These are phyloP conservation scores for Globisporangium ultimum DNA, from an alignment of 352 stramenopile species.

Conservation along the genomic window DNA sequence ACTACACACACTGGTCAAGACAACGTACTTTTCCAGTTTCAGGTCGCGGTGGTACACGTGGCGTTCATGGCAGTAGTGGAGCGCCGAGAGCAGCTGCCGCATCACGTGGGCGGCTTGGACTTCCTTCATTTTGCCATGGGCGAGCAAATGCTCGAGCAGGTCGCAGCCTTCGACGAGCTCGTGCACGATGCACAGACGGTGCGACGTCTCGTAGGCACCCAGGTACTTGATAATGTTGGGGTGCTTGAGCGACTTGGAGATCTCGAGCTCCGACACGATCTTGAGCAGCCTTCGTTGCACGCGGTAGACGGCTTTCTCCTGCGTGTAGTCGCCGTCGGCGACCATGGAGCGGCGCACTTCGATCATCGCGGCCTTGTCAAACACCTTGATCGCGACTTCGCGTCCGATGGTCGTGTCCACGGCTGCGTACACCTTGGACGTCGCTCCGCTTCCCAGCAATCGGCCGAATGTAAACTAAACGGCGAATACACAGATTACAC, in stretches of 20 bases:
- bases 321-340: constrained; percentile 46
- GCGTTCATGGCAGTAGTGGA: constrained; percentile 90
- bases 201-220: constrained; percentile 70
- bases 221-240: constrained; percentile 79
- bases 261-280: constrained; percentile 81
- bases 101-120: constrained; percentile 51
- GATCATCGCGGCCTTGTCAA: constrained; percentile 82
- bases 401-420: constrained; percentile 42
- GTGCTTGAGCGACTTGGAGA: constrained; percentile 65
- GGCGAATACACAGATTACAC: background rate
- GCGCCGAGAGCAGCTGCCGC: constrained; percentile 86
- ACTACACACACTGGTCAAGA: background rate
- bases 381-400: constrained; percentile 75
- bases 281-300: constrained; percentile 71
- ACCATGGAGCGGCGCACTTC: constrained; percentile 76
- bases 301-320: constrained; percentile 70
- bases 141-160: constrained; percentile 68
- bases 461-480: constrained; percentile 58
- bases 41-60: constrained; percentile 94
- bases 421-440: constrained; percentile 71
- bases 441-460: constrained; percentile 65
- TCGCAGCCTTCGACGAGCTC: constrained; percentile 74
- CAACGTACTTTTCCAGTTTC: constrained; percentile 92
- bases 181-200: constrained; percentile 78
- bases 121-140: constrained; percentile 71